Base-by-base conservation (phyloP, 2,329 filamentous ascomycete species). In the Periconia digitata region DNA sequence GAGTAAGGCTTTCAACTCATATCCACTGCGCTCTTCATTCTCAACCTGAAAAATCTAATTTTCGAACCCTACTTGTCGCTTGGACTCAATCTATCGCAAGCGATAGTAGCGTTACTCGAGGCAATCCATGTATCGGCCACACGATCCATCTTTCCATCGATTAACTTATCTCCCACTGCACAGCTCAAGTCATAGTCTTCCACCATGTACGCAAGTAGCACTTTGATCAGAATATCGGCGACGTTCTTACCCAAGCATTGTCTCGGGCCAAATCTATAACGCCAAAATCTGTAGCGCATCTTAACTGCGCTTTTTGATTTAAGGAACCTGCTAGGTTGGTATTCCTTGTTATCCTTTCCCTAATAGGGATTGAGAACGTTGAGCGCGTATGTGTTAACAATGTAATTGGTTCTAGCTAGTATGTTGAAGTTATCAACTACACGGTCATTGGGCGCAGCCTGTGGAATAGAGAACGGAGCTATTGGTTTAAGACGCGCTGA, bases 191-290 rank as follows among this genome's bases (percentile, higher is more conserved):
- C 12, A 12, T 27, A 27, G 12, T 27, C 7, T 17, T 37, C 44
- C 38, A 50, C 5, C 24, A 50, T 29, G 32, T 46, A 43, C 8
- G 23, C 48, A 12, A 50, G 22, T 8, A 43, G 10, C 12, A 24
- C 17, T 21, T 38, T 24, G 13, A 57, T 50, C 23, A 55, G 48
- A 7, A 57, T 18, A 38, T 77, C 74, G 2, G 67, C 71, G 1
- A 74, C 53, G 49, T 72, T 68, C 51, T 72, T 73, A 0, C 75
- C 75, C 56, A 78, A 50, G 46, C 76, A 78, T 46, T 72, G 66
- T 23, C 74, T 55, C 0, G 74, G 60, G 12, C 75, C 75, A 49
- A 77, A 77, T 0, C 75, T 75, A 54, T 76, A 78, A 3, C 74
- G 62, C 75, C 74, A 77, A 39, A 68, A 72, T 3, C 66, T 52